A percentile compares a stretch with the other conserved stretches of the same genome.
Evolutionary conservation across 257 asterid species (phyloP).

Genomic region (Cynanchum wilfordii): DNA sequence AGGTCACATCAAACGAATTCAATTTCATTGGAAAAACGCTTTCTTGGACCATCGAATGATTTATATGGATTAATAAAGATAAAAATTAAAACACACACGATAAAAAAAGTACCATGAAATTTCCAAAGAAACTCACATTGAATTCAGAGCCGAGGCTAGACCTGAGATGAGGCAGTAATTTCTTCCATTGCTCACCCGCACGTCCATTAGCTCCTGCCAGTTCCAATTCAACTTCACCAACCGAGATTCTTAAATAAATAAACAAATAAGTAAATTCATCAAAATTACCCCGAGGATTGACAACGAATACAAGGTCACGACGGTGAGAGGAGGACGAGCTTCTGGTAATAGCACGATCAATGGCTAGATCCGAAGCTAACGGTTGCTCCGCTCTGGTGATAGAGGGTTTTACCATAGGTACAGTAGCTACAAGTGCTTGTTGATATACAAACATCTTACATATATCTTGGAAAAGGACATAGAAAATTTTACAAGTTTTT

Average conservation of each 20-base stretch:
- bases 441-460: conserved; percentile 37
- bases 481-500: neutral
- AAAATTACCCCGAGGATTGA: conserved; percentile 69
- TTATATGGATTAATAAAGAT: neutral
- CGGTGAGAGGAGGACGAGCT: conserved; percentile 49
- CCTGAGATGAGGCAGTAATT: conserved; percentile 72
- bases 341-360: conserved; percentile 35
- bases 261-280: neutral
- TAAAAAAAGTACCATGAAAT: too few relatives aligned
- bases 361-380: conserved; percentile 54
- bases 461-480: neutral
- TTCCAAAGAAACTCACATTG: conserved; percentile 55
- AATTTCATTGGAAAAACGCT: neutral
- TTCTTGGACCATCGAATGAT: neutral
- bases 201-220: conserved; percentile 90
- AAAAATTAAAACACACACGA: conserved; percentile 1
- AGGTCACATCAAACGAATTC: neutral
- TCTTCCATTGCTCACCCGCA: conserved; percentile 95
- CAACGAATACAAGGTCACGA: conserved; percentile 83
- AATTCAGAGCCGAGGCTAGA: conserved; percentile 80
- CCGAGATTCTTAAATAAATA: neutral
- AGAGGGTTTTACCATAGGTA: conserved; percentile 63
- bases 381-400: conserved; percentile 58
- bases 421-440: conserved; percentile 28
- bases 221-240: conserved; percentile 21